Conservation (phyloP, 192 early-diverging fungal genomes). For the Phycomyces nitens region DNA sequence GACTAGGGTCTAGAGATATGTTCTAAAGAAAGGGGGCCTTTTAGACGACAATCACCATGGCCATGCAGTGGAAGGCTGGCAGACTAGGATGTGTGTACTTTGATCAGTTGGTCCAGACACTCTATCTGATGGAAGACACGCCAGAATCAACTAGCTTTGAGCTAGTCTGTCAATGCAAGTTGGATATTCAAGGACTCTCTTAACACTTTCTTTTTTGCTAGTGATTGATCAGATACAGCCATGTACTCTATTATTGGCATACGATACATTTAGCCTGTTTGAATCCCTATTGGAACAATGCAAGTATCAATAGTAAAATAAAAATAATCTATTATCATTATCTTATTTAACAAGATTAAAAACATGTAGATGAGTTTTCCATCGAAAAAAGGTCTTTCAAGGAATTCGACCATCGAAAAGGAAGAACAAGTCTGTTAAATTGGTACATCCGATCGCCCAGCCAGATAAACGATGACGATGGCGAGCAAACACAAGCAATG, state of each 20-base stretch:
- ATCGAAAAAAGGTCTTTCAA: too few relatives aligned
- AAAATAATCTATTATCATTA: too few relatives aligned
- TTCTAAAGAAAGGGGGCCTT: too few relatives aligned
- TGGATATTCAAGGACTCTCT: neutral
- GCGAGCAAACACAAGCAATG: slow-evolving; percentile 5
- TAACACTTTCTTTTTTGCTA: neutral
- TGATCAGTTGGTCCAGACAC: neutral
- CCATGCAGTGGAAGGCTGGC: neutral
- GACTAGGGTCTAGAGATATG: too few relatives aligned
- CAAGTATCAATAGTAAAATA: too few relatives aligned
- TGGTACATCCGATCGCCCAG: too few relatives aligned
- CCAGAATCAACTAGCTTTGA: neutral
- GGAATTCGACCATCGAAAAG: too few relatives aligned
- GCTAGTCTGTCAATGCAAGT: neutral
- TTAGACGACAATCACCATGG: neutral
- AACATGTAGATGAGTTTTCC: too few relatives aligned
- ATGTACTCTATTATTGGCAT: neutral
- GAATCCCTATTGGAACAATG: neutral
- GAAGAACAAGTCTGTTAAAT: too few relatives aligned
- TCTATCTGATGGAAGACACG: neutral
- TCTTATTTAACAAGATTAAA: too few relatives aligned
- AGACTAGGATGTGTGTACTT: neutral
- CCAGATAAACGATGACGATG: slow-evolving; percentile 3
- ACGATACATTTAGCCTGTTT: neutral
- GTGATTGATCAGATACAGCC: neutral